These are phyloP conservation scores for Candida sp. DNA, from an alignment of 1,139 yeast species.

Conservation along the genomic window DNA sequence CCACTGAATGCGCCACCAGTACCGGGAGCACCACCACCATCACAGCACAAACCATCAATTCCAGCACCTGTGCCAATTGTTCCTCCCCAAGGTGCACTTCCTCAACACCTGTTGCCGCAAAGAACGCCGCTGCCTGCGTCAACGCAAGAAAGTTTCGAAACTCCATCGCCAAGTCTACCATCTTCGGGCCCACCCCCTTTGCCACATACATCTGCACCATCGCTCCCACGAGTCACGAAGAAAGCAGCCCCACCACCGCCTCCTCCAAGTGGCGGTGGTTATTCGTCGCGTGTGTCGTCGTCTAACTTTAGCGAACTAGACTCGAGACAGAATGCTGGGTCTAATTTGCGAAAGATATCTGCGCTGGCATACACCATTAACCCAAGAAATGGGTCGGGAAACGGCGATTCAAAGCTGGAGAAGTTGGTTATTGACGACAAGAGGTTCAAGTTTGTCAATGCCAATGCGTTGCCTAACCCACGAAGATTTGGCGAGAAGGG, in stretches of 20 bases:
- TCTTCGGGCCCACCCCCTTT: conserved; percentile 20
- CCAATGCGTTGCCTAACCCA: conserved; percentile 80
- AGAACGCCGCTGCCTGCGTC: conserved; percentile 8
- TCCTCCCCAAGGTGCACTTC: conserved; percentile 7
- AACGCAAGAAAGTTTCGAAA: conserved; percentile 6
- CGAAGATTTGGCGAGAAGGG: conserved; percentile 64
- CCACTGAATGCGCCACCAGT: conserved; percentile 17
- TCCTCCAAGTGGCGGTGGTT: conserved; percentile 6
- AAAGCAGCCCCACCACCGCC: conserved; percentile 43
- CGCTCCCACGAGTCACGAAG: conserved; percentile 19
- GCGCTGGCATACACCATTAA: conserved; percentile 61
- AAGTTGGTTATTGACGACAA: conserved; percentile 66
- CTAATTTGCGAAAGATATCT: conserved; percentile 55
- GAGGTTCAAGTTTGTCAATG: conserved; percentile 73
- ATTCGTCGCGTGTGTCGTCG: conserved; percentile 11
- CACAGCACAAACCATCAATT: neutral
- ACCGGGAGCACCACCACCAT: conserved; percentile 17
- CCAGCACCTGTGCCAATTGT: conserved; percentile 6
- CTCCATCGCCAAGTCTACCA: conserved; percentile 16
- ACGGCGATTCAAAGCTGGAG: conserved; percentile 16
- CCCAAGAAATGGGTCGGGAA: conserved; percentile 11
- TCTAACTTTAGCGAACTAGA: conserved; percentile 27
- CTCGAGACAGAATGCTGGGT: conserved; percentile 53
- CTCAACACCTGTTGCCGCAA: conserved; percentile 8
- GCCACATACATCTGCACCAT: conserved; percentile 20